These are phyloP conservation scores for Chlorella vulgaris DNA, from an alignment of 139 green algal species.

Conservation along the genomic window DNA sequence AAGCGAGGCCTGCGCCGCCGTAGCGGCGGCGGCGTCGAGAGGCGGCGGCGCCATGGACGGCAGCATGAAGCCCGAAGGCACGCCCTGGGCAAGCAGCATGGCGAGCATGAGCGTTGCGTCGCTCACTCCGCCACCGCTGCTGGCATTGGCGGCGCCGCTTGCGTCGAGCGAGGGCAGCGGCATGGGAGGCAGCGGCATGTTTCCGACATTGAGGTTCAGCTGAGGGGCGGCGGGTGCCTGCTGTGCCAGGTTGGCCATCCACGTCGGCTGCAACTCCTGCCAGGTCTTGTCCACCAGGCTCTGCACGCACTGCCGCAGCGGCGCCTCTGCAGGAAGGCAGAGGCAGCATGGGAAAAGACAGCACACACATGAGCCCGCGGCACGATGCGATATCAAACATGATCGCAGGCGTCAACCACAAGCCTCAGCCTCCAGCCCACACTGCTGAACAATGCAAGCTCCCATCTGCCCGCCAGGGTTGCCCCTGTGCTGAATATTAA, in stretches of 20 bases:
- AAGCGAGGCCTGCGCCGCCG: too few relatives aligned
- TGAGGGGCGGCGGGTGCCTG: neutral
- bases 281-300: slow-evolving; percentile 31
- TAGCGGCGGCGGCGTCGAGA: too few relatives aligned
- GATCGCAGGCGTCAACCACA: too few relatives aligned
- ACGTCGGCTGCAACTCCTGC: slow-evolving; percentile 28
- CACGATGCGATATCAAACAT: too few relatives aligned
- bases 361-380: too few relatives aligned
- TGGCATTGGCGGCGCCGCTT: neutral
- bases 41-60: too few relatives aligned
- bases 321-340: neutral
- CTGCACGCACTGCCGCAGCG: slow-evolving; percentile 31
- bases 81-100: neutral
- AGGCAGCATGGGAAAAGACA: neutral
- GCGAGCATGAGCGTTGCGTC: neutral
- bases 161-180: neutral
- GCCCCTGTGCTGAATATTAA: too few relatives aligned
- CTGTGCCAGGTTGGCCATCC: slow-evolving; percentile 20
- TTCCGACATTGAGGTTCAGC: neutral
- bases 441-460: too few relatives aligned
- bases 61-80: neutral
- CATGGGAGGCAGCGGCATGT: neutral
- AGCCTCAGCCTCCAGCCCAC: too few relatives aligned
- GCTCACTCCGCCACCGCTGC: neutral
- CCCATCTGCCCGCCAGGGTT: too few relatives aligned